Evolutionary conservation across 306 rosid species (phyloP).

Genomic region (Trichosanthes cucumerina): DNA sequence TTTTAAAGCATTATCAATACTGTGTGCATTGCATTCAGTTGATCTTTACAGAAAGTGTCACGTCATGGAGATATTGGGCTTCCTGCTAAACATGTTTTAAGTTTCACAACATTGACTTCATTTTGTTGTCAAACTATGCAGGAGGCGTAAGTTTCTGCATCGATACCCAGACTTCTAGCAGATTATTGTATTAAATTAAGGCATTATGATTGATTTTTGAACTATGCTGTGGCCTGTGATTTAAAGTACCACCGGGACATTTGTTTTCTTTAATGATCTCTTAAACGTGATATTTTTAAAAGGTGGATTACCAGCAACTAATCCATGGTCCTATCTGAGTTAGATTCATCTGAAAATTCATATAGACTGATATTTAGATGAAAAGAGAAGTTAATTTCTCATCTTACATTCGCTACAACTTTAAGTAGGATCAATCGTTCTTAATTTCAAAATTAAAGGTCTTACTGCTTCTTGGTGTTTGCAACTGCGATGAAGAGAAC

Average conservation of each 20-base stretch:
- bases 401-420: neutral
- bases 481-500: neutral
- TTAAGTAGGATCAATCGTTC: neutral
- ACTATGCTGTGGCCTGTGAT: neutral
- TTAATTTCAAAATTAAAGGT: neutral
- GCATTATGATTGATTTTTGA: neutral
- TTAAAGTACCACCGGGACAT: neutral
- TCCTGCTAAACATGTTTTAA: neutral
- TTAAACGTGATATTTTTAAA: neutral
- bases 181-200: neutral
- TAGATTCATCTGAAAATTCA: neutral
- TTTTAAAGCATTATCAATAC: neutral
- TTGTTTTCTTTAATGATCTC: neutral
- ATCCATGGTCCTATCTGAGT: slow-evolving; percentile 1
- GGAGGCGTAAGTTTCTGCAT: neutral
- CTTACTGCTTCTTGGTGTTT: slow-evolving; percentile 4
- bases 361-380: neutral
- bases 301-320: neutral
- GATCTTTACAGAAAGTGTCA: neutral
- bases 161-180: neutral
- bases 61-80: neutral
- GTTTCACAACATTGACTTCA: neutral
- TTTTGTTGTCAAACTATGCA: neutral
- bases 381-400: neutral
- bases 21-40: neutral